phyloP scores from a whole-genome alignment of 2,329 filamentous ascomycete genomes.

The Eutypa lata region DNA sequence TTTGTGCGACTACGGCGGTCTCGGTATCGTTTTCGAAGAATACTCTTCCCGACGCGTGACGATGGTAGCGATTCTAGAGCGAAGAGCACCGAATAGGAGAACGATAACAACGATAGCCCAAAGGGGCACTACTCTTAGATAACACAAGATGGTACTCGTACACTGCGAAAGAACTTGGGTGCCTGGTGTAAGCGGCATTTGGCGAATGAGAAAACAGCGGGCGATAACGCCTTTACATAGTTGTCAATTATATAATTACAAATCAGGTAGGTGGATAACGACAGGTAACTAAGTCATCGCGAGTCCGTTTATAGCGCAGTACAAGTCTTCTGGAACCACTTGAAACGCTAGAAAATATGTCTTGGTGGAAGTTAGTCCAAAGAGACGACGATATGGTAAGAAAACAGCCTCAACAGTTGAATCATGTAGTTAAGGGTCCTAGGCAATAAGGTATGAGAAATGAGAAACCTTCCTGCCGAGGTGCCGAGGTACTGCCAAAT shows the following conservation, averaged over 20 bases:
- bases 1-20: background rate
- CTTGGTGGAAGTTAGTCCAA: background rate
- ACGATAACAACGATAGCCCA: constrained; percentile 39
- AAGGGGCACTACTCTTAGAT: constrained; percentile 37
- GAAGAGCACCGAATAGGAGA: constrained; percentile 31
- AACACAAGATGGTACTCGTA: constrained; percentile 39
- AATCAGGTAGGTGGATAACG: background rate
- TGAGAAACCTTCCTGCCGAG: no score
- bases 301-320: no score
- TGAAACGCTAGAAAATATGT: no score
- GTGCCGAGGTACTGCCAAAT: background rate
- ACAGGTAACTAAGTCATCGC: no score
- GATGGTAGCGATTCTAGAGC: constrained; percentile 22
- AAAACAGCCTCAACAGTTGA: background rate
- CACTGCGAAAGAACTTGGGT: constrained; percentile 37
- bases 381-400: background rate
- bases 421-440: background rate
- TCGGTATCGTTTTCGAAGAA: constrained; percentile 1
- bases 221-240: background rate
- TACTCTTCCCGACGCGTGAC: constrained; percentile 6
- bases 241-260: background rate
- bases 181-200: constrained; percentile 23
- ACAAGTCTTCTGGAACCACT: no score
- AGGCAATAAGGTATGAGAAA: background rate
- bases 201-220: background rate